A percentile compares a stretch with the other conserved stretches of the same genome.
These are phyloP conservation scores for Pythium rishiriense DNA, from an alignment of 352 stramenopile genomes.

Conservation along the genomic window DNA sequence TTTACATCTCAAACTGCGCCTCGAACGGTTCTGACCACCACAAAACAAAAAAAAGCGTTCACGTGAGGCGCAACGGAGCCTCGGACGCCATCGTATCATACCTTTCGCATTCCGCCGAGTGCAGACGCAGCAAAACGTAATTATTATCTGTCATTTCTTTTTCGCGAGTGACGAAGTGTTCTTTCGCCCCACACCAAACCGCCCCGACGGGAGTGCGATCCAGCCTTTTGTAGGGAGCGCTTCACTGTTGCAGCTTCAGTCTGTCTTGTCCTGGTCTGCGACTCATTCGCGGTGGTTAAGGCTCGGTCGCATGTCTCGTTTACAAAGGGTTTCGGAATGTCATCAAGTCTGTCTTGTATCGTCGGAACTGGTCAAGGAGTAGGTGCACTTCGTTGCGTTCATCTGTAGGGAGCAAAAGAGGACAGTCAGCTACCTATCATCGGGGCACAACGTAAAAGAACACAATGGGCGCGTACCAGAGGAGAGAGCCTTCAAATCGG, in stretches of 20 bases:
- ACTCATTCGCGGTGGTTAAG: background rate
- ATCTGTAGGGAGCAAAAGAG: constrained; percentile 39
- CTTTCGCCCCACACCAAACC: background rate
- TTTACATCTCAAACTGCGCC: constrained; percentile 59
- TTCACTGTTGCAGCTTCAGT: constrained; percentile 6
- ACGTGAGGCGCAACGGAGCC: background rate
- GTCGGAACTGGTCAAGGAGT: constrained; percentile 73
- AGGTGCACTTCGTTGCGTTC: constrained; percentile 53
- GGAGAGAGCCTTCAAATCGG: constrained; percentile 75
- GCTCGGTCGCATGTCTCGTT: constrained; percentile 11
- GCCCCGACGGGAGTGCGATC: background rate
- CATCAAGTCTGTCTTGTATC: constrained; percentile 71
- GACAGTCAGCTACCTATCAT: background rate
- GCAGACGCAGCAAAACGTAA: constrained; percentile 29
- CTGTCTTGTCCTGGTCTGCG: constrained; percentile 17
- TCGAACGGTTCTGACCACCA: constrained; percentile 57
- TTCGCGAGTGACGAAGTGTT: background rate
- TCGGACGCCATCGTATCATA: constrained; percentile 3
- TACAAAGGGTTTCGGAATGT: constrained; percentile 76
- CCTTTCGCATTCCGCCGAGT: constrained; percentile 7
- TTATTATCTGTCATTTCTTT: constrained; percentile 32
- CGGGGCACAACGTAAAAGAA: too few species aligned
- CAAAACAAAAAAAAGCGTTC: too few species aligned
- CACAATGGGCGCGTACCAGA: constrained; percentile 42
- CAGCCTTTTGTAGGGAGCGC: background rate